Base-by-base conservation (phyloP, 140 eudicot species). In the Flaveria floridana region DNA sequence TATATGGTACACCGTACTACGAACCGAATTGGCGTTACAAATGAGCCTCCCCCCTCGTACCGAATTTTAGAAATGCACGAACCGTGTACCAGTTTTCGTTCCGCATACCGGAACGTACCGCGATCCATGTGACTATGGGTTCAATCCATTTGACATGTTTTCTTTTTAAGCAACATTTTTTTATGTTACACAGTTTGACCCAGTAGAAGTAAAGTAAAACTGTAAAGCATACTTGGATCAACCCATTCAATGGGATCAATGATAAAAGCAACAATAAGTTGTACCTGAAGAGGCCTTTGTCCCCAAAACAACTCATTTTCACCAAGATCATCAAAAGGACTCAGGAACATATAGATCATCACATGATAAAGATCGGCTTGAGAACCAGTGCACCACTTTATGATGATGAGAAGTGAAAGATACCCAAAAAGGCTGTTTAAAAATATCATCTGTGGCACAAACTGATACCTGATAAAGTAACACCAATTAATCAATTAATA, bases 391-490 rank as follows among this genome's bases (percentile, higher is more conserved):
- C 97, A 88, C 99, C 99, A 94, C 85, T 94, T 94, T 76, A 91
- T 61, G 78, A 94, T 76, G 37, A 94, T 88, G 34, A 94, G 92
- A 76, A 94, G 89, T 44, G 99, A 94, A 15, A 94, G 97, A 86
- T 94, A 94, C 80, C 99, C 99, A 85, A 90, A 94, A 63, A 94
- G 97, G 88, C 97, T 88, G 88, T 94, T 94, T 34, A 94, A 96
- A 81, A 94, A 94, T 84, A 94, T 94, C 85, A 90, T 69, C 86
- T 94, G 99, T 53, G 99, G 99, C 79, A 91, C 79, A 84, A 94
- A 94, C 83, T 94, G 97, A 78, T 90, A 91, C 96, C 99, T 94
- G 82, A 59, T 6, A 79, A 59, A 63, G 56, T 65, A 64, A 11
- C 70, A 56, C 74, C 50, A 65, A 16, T 39, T 56, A 51, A 30